These are phyloP conservation scores for Paxillus ammoniavirescens DNA, from an alignment of 768 basidiomycete species.

Conservation along the genomic window DNA sequence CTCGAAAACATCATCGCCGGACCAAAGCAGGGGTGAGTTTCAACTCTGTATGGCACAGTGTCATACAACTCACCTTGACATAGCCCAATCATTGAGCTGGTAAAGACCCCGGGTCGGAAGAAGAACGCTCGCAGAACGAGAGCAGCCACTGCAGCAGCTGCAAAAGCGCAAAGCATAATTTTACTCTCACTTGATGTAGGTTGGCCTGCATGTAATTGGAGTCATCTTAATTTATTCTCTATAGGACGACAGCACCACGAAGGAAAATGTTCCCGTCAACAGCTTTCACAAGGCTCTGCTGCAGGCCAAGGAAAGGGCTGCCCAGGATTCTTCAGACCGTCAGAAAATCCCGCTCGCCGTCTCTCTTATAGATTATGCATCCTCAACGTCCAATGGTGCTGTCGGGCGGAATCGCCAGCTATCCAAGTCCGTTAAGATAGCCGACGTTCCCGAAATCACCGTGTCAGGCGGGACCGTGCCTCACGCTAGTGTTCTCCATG, in stretches of 20 bases:
- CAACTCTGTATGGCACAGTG: not conserved
- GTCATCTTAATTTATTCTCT: constrained; percentile 9
- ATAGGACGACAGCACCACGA: constrained; percentile 34
- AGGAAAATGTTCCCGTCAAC: constrained; percentile 45
- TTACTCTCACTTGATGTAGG: constrained; percentile 48
- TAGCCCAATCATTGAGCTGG: constrained; percentile 74
- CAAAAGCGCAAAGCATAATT: constrained; percentile 44
- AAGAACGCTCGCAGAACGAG: constrained; percentile 55
- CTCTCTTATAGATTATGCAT: not conserved
- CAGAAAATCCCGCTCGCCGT: not conserved
- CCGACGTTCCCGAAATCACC: constrained; percentile 4
- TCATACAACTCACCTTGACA: not conserved
- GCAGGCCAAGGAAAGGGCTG: constrained; percentile 28
- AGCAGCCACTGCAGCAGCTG: constrained; percentile 36
- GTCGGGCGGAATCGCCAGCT: not conserved
- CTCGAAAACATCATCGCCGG: constrained; percentile 67
- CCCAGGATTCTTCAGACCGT: not conserved
- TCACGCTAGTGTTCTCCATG: not conserved
- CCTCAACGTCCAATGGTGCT: not conserved
- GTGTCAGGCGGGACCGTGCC: constrained; percentile 5
- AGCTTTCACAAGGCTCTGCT: constrained; percentile 47
- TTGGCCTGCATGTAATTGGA: not conserved
- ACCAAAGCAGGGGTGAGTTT: constrained; percentile 60
- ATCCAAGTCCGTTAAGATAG: constrained; percentile 3
- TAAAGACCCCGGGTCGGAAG: constrained; percentile 82